Evolutionary conservation across 1,284 basidiomycete species (phyloP).

Genomic region (Pseudozyma flocculosa): DNA sequence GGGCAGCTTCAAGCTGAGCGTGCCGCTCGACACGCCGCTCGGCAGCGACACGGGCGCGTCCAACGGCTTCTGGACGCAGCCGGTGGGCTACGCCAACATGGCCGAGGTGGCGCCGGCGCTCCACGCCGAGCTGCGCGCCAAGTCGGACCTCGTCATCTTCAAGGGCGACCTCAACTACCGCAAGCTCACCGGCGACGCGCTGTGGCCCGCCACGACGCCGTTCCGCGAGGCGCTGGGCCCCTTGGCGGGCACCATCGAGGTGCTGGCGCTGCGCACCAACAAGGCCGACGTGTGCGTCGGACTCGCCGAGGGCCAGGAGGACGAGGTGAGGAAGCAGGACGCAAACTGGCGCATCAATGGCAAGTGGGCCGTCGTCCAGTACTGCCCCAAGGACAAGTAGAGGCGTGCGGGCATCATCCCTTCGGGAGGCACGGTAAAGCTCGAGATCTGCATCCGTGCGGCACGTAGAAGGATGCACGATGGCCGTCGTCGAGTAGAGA

Average conservation of each 20-base stretch:
- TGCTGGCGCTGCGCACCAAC: slow-evolving; percentile 85
- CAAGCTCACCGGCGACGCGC: slow-evolving; percentile 83
- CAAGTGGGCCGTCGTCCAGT: slow-evolving; percentile 48
- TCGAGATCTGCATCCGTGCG: too few relatives aligned
- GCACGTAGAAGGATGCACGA: too few relatives aligned
- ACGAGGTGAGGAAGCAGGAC: slow-evolving; percentile 36
- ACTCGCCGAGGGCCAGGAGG: slow-evolving; percentile 38
- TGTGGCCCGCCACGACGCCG: slow-evolving; percentile 80
- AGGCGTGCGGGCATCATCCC: too few relatives aligned
- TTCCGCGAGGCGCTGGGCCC: slow-evolving; percentile 77
- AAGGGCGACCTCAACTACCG: slow-evolving; percentile 76
- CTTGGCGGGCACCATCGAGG: slow-evolving; percentile 70
- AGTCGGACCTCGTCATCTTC: slow-evolving; percentile 78
- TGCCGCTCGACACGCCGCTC: slow-evolving; percentile 68
- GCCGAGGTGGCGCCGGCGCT: slow-evolving; percentile 64
- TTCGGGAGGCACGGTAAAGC: too few relatives aligned
- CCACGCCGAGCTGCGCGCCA: slow-evolving; percentile 64
- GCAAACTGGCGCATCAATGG: slow-evolving; percentile 49
- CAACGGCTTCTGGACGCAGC: slow-evolving; percentile 51
- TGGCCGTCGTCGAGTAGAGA: too few relatives aligned
- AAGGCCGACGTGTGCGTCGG: slow-evolving; percentile 73
- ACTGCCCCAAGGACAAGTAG: slow-evolving; percentile 21
- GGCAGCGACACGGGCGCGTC: slow-evolving; percentile 59
- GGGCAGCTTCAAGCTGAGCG: slow-evolving; percentile 74
- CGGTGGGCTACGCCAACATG: slow-evolving; percentile 43